Conservation (phyloP, 805 yeast species). For the Candida sanyiensis region DNA sequence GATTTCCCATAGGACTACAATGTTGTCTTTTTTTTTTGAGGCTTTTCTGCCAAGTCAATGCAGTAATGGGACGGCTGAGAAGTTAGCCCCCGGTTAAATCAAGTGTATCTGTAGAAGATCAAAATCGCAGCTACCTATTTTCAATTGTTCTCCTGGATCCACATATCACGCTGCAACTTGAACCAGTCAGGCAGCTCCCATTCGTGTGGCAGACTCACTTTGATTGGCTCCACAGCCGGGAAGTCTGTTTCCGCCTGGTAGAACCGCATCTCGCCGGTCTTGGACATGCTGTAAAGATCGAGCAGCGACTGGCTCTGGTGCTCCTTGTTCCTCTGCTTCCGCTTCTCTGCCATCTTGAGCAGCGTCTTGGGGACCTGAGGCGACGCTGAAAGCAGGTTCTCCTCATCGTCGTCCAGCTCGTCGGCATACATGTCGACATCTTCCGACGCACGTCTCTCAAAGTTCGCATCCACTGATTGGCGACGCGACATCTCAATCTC, state of each 20-base stretch:
- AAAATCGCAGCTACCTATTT: not conserved
- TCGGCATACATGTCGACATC: slow-evolving; percentile 12
- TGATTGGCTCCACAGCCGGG: slow-evolving; percentile 16
- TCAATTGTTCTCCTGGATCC: slow-evolving; percentile 43
- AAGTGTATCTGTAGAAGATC: too few species aligned
- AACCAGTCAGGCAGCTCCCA: slow-evolving; percentile 74
- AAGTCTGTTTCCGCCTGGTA: slow-evolving; percentile 19
- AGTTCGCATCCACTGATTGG: slow-evolving; percentile 24
- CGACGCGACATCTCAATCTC: slow-evolving; percentile 7
- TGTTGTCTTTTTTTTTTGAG: too few species aligned
- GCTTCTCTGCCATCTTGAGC: slow-evolving; percentile 46
- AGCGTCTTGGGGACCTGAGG: slow-evolving; percentile 66
- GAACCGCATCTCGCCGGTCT: slow-evolving; percentile 14
- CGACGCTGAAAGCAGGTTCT: slow-evolving; percentile 43
- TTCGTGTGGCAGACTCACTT: slow-evolving; percentile 47
- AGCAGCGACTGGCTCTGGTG: slow-evolving; percentile 6
- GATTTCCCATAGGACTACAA: too few species aligned
- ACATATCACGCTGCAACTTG: slow-evolving; percentile 49
- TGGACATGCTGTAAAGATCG: slow-evolving; percentile 6
- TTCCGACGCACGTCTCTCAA: slow-evolving; percentile 11
- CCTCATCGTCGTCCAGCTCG: slow-evolving; percentile 20
- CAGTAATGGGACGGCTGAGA: too few species aligned
- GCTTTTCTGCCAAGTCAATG: too few species aligned
- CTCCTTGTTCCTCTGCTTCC: slow-evolving; percentile 26
- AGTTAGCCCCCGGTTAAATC: too few species aligned